Conservation (phyloP, 371 early-diverging fungal species). For the Mucor indicus region DNA sequence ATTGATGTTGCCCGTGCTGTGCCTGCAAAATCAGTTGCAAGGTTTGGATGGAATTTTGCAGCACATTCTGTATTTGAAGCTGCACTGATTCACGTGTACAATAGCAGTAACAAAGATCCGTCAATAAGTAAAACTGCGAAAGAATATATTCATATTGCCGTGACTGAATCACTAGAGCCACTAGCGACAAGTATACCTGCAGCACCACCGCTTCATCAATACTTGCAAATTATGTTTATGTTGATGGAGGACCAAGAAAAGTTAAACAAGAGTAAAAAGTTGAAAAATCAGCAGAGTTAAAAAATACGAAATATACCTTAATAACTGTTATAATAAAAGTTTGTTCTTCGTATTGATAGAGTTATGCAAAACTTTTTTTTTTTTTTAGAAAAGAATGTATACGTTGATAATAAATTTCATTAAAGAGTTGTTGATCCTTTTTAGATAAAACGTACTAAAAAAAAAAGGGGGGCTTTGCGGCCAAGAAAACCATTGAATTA, state of each 20-base stretch:
- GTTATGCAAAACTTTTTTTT: too few relatives aligned
- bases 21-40: slow-evolving; percentile 22
- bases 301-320: too few relatives aligned
- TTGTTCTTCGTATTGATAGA: too few relatives aligned
- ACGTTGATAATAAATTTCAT: too few relatives aligned
- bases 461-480: too few relatives aligned
- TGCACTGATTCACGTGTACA: slow-evolving; percentile 39
- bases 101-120: slow-evolving; percentile 29
- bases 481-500: too few relatives aligned
- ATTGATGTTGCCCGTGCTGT: slow-evolving; percentile 48
- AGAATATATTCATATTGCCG: slow-evolving; percentile 29
- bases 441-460: too few relatives aligned
- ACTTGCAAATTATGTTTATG: slow-evolving; percentile 26
- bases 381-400: too few relatives aligned
- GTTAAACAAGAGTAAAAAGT: background rate
- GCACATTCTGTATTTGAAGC: slow-evolving; percentile 44
- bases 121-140: slow-evolving; percentile 21
- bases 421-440: too few relatives aligned
- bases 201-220: slow-evolving; percentile 29
- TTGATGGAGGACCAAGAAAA: slow-evolving; percentile 6
- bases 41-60: slow-evolving; percentile 45
- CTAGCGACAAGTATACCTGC: slow-evolving; percentile 28
- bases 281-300: too few relatives aligned
- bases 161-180: slow-evolving; percentile 29
- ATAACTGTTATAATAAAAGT: too few relatives aligned